phyloP scores from a whole-genome alignment of 75 land plant species.

The Sequoiadendron giganteum region DNA sequence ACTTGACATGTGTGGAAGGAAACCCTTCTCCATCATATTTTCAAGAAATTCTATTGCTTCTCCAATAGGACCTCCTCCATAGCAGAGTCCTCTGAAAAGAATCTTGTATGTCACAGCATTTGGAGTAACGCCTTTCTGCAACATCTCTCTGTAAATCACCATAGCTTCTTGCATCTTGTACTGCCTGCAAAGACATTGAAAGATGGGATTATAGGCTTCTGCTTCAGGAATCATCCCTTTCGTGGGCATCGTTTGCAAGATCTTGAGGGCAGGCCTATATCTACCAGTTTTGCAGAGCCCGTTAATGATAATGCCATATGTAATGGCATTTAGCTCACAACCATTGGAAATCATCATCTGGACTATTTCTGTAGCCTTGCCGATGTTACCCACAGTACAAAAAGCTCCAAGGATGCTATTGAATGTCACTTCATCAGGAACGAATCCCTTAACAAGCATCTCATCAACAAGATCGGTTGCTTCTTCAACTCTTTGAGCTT shows the following conservation, averaged over 20 bases:
- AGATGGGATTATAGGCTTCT: constrained; percentile 59
- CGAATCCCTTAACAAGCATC: constrained; percentile 51
- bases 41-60: constrained; percentile 58
- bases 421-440: constrained; percentile 61
- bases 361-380: constrained; percentile 51
- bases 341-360: constrained; percentile 60
- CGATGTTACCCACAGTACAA: constrained; percentile 51
- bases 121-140: constrained; percentile 46
- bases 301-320: constrained; percentile 56
- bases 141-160: constrained; percentile 59
- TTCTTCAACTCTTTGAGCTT: constrained; percentile 13
- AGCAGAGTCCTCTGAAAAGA: constrained; percentile 62
- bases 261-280: constrained; percentile 40
- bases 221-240: constrained; percentile 52
- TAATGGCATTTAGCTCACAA: constrained; percentile 49
- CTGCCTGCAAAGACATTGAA: constrained; percentile 45
- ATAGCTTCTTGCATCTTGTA: constrained; percentile 45
- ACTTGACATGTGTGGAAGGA: constrained; percentile 50
- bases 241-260: constrained; percentile 39
- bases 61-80: constrained; percentile 57
- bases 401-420: constrained; percentile 45
- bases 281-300: constrained; percentile 60
- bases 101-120: constrained; percentile 51
- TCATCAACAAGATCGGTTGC: constrained; percentile 56
- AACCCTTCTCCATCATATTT: constrained; percentile 64